Percentiles rank a stretch among this genome's conserved stretches.
phyloP scores from a whole-genome alignment of 2,329 filamentous ascomycete genomes.

The Monilinia fructicola region DNA sequence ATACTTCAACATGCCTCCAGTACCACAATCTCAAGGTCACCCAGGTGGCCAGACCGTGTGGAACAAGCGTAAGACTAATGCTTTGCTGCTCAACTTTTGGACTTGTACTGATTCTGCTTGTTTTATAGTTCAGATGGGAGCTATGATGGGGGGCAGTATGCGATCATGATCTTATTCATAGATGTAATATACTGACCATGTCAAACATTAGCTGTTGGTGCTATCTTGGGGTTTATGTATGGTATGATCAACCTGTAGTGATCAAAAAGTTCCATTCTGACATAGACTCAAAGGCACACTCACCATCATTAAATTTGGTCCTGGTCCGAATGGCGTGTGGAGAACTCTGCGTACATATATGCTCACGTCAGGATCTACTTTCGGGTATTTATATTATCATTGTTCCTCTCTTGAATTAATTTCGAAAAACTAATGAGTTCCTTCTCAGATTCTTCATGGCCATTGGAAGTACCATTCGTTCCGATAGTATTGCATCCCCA shows the following conservation, averaged over 20 bases:
- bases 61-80: conserved; percentile 22
- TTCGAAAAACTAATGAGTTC: neutral
- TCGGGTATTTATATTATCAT: conserved; percentile 64
- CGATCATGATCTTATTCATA: conserved; percentile 34
- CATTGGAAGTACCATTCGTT: conserved; percentile 93
- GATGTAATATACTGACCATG: conserved; percentile 15
- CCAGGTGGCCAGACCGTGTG: conserved; percentile 21
- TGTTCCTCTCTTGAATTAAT: neutral
- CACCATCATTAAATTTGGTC: conserved; percentile 93
- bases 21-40: conserved; percentile 23
- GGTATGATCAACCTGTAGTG: conserved; percentile 55
- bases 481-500: conserved; percentile 68
- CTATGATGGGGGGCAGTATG: conserved; percentile 97
- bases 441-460: conserved; percentile 89
- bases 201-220: conserved; percentile 72
- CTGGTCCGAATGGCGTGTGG: conserved; percentile 90
- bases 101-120: conserved; percentile 41
- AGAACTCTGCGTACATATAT: conserved; percentile 95
- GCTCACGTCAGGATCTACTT: conserved; percentile 90
- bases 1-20: conserved; percentile 17
- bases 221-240: conserved; percentile 97
- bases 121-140: conserved; percentile 87
- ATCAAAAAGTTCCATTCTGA: conserved; percentile 3
- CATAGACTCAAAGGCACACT: conserved; percentile 65
- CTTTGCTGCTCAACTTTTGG: conserved; percentile 25